Evolutionary conservation across 139 green algal genomes (phyloP).

Genomic region (Auxenochlorella pyrenoidosa): DNA sequence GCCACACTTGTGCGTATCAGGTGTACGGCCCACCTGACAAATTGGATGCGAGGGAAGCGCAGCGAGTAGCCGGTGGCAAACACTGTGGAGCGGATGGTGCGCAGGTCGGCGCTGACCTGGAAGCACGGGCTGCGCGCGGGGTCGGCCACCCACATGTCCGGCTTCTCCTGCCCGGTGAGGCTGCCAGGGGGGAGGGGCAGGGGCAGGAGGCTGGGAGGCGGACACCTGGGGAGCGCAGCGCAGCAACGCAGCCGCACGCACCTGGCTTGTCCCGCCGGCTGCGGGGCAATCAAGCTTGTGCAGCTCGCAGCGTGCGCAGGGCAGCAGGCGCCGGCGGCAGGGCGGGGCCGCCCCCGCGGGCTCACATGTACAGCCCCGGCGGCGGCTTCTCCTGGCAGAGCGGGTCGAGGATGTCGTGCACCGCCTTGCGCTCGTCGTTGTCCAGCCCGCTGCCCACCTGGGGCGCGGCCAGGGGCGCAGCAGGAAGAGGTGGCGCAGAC

Average conservation of each 20-base stretch:
- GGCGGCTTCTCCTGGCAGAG: conserved; percentile 29
- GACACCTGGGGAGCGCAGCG: neutral
- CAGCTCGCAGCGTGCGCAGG: neutral
- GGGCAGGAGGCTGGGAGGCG: neutral
- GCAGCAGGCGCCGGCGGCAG: neutral
- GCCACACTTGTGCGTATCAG: neutral
- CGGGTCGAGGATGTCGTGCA: conserved; percentile 47
- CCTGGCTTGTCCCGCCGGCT: neutral
- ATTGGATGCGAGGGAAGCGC: conserved; percentile 71
- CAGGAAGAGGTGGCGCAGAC: neutral
- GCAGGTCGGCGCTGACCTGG: conserved; percentile 75
- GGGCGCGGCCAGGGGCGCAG: neutral
- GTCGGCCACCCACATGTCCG: conserved; percentile 81
- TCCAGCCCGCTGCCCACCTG: conserved; percentile 75
- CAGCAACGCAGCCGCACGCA: neutral
- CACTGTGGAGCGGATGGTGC: conserved; percentile 60
- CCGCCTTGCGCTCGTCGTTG: conserved; percentile 50
- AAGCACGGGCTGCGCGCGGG: conserved; percentile 47
- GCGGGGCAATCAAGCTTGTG: too few species aligned
- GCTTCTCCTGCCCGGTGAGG: conserved; percentile 47
- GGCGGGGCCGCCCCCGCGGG: neutral
- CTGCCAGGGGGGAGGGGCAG: conserved; percentile 18
- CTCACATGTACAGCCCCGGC: conserved; percentile 5
- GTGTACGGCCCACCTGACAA: conserved; percentile 37
- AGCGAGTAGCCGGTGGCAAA: conserved; percentile 68